phyloP scores from a whole-genome alignment of 768 basidiomycete species.

The Mycena alexandri region DNA sequence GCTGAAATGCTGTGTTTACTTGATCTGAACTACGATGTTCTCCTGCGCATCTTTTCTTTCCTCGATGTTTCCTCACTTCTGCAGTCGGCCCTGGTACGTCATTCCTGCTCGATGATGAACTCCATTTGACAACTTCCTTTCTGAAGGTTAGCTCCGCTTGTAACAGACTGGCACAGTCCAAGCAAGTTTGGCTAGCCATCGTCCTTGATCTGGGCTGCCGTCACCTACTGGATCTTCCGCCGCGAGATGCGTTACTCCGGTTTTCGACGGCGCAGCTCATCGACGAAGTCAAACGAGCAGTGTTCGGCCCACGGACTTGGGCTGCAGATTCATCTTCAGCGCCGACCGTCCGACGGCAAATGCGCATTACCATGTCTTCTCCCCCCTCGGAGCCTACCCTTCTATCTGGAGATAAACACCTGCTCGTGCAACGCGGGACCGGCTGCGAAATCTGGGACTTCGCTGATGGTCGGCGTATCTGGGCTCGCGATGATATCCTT shows the following conservation, averaged over 20 bases:
- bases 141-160: slow-evolving; percentile 9
- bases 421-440: slow-evolving; percentile 17
- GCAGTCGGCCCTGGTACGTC: neutral
- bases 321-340: slow-evolving; percentile 1
- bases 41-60: neutral
- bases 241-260: neutral
- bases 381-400: slow-evolving; percentile 12
- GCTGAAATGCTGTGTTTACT: slow-evolving; percentile 4
- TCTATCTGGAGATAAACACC: slow-evolving; percentile 24
- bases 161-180: slow-evolving; percentile 4
- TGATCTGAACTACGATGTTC: slow-evolving; percentile 5
- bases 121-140: neutral
- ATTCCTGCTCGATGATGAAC: neutral
- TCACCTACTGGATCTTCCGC: slow-evolving; percentile 1
- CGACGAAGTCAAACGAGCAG: slow-evolving; percentile 9
- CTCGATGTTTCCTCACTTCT: neutral
- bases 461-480: slow-evolving; percentile 16
- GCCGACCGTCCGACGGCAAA: slow-evolving; percentile 8
- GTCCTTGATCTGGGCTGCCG: neutral
- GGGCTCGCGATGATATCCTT: slow-evolving; percentile 20
- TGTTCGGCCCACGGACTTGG: slow-evolving; percentile 10
- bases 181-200: slow-evolving; percentile 12
- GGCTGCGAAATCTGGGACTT: slow-evolving; percentile 30
- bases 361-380: slow-evolving; percentile 8
- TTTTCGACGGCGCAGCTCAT: slow-evolving; percentile 2